Base-by-base conservation (phyloP, 1,139 yeast genomes). In the Saccharomycopsis hybrid region DNA sequence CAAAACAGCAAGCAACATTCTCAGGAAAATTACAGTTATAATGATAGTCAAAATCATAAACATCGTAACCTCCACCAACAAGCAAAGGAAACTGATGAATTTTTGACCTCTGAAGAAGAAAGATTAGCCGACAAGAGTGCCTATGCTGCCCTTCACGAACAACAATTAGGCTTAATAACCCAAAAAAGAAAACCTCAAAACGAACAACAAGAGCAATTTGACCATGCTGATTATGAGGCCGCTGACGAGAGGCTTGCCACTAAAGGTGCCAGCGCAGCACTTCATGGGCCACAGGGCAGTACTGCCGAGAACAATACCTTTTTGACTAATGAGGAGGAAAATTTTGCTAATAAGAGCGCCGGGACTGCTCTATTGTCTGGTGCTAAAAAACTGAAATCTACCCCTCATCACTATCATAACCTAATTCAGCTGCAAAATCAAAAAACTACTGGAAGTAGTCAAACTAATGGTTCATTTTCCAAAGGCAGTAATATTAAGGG, bases 201-300 rank as follows among this genome's bases (percentile, higher is more conserved):
- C 18, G 43, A 4, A 8, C 43, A 13, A 27, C 30, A 18, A 18
- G 37, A 11, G 36, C 45, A 36, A 4, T 41, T 9, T 3, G 24
- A 29, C 11, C 28, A 4, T 9, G 3, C 13, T 8, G 33, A 11
- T 3, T 27, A n/a, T 8, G 33, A 24, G 3, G 24, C 11, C n/a
- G 13, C 9, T n/a, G 45, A 42, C 27, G 37, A 42, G 9, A 9
- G 24, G 11, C 28, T 42, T 11, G 45, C 45, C 13, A 94, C 40
- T 35, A 9, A 13, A 11, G 25, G 46, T n/a, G 46, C 46, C 18
- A 29, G 13, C 18, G 46, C 48, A 3, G 48, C 48, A 5, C 46
- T 42, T 4, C 11, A 42, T n/a, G 45, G 29, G 18, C 45, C 45
- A 30, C 11, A 33, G 36, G 13, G 7, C 13, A 33, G n/a, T 33